Conservation (phyloP, 2,329 filamentous ascomycete genomes). For the Sclerotiophoma versabilis region DNA sequence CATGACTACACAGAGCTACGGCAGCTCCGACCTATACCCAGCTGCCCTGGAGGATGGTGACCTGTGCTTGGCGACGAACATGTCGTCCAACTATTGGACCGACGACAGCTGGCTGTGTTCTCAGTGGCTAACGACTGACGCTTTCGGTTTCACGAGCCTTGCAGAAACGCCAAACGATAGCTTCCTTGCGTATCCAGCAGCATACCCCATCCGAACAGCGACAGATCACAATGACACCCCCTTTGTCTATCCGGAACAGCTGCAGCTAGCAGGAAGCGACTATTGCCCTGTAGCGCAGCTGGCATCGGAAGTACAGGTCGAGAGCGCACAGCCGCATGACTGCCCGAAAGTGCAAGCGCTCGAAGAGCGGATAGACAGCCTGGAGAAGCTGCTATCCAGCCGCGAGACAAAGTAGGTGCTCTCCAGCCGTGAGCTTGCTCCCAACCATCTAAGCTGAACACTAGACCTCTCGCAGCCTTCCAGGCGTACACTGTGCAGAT, state of each 20-base stretch:
- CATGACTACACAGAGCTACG: not conserved
- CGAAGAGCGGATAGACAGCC: not conserved
- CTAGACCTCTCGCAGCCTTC: not conserved
- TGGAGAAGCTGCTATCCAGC: too few relatives aligned
- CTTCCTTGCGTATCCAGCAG: not conserved
- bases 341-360: not conserved
- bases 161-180: not conserved
- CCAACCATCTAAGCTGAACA: not conserved
- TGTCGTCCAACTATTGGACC: not conserved
- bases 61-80: not conserved
- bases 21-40: not conserved
- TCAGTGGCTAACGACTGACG: not conserved
- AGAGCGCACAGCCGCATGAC: not conserved
- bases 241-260: not conserved
- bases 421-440: conserved; percentile 21
- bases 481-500: not conserved
- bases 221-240: not conserved
- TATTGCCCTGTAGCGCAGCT: not conserved
- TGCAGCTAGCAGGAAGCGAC: not conserved
- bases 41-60: not conserved
- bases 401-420: too few relatives aligned
- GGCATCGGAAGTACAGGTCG: not conserved
- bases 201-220: not conserved
- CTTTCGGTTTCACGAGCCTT: not conserved
- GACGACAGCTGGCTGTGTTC: not conserved